Percentiles rank a stretch among this genome's conserved stretches.
Evolutionary conservation across 139 green algal species (phyloP).

Genomic region (Tetradesmus lagerheimii): DNA sequence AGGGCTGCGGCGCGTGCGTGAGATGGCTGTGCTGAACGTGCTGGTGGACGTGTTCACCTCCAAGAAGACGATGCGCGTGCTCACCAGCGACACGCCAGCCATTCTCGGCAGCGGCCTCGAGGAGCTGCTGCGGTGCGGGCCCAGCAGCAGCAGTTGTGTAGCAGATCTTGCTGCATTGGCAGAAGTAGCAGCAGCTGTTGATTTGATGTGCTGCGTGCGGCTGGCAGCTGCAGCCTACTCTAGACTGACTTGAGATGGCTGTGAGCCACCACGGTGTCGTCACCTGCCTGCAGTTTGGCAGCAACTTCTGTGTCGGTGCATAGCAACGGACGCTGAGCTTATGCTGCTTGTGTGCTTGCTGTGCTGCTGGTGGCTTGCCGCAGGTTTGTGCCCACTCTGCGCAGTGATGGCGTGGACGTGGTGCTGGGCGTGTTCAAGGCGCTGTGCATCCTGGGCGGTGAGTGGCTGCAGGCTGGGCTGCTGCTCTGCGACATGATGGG

Average conservation of each 20-base stretch:
- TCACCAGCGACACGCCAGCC: slow-evolving; percentile 82
- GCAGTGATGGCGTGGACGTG: slow-evolving; percentile 72
- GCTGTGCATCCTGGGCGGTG: slow-evolving; percentile 79
- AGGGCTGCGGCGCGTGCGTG: slow-evolving; percentile 80
- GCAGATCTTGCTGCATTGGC: too few relatives aligned
- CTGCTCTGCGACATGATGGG: too few relatives aligned
- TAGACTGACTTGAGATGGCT: too few relatives aligned
- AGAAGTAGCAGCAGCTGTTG: background rate
- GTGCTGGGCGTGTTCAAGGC: slow-evolving; percentile 78
- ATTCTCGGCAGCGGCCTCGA: slow-evolving; percentile 89
- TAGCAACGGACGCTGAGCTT: background rate
- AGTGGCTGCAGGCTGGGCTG: background rate
- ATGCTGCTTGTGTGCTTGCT: background rate
- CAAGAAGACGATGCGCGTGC: slow-evolving; percentile 55
- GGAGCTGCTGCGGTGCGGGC: slow-evolving; percentile 85
- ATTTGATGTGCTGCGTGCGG: background rate
- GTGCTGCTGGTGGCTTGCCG: too few relatives aligned
- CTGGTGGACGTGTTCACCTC: slow-evolving; percentile 87
- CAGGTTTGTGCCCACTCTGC: slow-evolving; percentile 81
- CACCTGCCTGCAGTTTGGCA: background rate
- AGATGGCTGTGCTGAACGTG: slow-evolving; percentile 66
- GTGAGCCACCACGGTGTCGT: too few relatives aligned
- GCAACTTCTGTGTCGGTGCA: background rate
- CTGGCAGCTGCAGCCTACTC: slow-evolving; percentile 4
- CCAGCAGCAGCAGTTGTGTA: background rate